Evolutionary conservation across 2,329 filamentous ascomycete species (phyloP).

Genomic region (Neofusicoccum sp.): DNA sequence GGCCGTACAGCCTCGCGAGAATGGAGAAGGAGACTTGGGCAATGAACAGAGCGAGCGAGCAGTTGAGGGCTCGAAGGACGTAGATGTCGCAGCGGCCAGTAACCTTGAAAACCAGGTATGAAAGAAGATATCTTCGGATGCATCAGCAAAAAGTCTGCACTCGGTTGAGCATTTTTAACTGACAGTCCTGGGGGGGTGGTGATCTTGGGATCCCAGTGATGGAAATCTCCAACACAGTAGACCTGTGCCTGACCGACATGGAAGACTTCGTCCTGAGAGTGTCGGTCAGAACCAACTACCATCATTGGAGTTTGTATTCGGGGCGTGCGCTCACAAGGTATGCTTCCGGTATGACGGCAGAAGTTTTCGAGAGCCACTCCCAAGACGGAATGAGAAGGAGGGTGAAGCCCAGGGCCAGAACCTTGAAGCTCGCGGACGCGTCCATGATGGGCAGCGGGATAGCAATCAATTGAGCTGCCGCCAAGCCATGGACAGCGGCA

Average conservation of each 20-base stretch:
- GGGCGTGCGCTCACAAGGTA: conserved; percentile 54
- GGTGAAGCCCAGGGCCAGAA: conserved; percentile 18
- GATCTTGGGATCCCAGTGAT: conserved; percentile 92
- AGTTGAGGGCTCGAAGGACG: conserved; percentile 43
- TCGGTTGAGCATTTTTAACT: conserved; percentile 44
- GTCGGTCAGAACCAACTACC: neutral
- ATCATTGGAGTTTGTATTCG: conserved; percentile 9
- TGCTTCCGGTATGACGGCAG: conserved; percentile 55
- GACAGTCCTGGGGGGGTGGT: conserved; percentile 88
- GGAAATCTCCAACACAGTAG: conserved; percentile 76
- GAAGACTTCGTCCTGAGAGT: conserved; percentile 74
- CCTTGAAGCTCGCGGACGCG: conserved; percentile 15
- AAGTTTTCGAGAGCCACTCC: conserved; percentile 51
- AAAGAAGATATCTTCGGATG: conserved; percentile 43
- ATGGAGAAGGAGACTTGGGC: conserved; percentile 21
- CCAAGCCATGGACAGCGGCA: neutral
- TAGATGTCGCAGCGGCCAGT: conserved; percentile 43
- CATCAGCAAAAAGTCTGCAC: conserved; percentile 49
- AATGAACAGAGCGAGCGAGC: conserved; percentile 20
- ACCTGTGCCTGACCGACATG: conserved; percentile 89
- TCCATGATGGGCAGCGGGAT: neutral
- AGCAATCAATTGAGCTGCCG: neutral
- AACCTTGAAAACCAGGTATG: conserved; percentile 41
- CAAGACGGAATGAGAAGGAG: conserved; percentile 24
- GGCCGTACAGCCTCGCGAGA: conserved; percentile 18